These are phyloP conservation scores for Biscutella auriculata DNA, from an alignment of 441 rosid genomes.

Conservation along the genomic window DNA sequence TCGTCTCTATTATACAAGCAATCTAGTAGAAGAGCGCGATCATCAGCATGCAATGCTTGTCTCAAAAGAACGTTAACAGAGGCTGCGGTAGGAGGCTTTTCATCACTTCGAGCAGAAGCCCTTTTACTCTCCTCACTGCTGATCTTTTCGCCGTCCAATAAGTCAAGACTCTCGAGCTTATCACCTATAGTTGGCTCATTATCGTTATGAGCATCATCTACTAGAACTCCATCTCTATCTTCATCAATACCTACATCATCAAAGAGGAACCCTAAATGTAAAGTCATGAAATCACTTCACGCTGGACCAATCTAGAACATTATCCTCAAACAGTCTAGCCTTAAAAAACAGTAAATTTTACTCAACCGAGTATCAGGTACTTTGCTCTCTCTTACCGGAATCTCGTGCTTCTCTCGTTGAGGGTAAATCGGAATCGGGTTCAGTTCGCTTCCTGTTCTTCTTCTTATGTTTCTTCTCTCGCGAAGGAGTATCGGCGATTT, in stretches of 20 bases:
- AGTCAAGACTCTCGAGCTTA: conserved; percentile 51
- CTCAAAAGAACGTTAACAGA: conserved; percentile 71
- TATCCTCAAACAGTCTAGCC: not conserved
- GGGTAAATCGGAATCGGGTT: conserved; percentile 37
- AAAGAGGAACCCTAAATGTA: not conserved
- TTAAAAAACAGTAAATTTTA: not conserved
- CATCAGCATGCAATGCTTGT: conserved; percentile 85
- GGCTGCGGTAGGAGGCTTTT: conserved; percentile 75
- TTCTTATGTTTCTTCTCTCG: conserved; percentile 29
- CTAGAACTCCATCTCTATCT: conserved; percentile 45
- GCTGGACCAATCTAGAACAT: not conserved
- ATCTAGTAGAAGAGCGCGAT: conserved; percentile 71
- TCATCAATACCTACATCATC: conserved; percentile 41
- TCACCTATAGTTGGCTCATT: conserved; percentile 88
- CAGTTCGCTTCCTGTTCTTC: conserved; percentile 46
- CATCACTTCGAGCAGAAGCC: conserved; percentile 19
- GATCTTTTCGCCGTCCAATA: conserved; percentile 26
- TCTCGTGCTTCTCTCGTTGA: conserved; percentile 8
- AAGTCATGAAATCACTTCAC: not conserved
- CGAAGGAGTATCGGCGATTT: conserved; percentile 25
- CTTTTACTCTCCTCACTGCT: conserved; percentile 25
- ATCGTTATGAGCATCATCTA: conserved; percentile 46
- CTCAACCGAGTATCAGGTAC: not conserved
- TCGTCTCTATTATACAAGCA: conserved; percentile 82
- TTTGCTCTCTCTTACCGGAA: conserved; percentile 28